Base-by-base conservation (phyloP, 208 protist species). In the Endotrypanum monterogeii region DNA sequence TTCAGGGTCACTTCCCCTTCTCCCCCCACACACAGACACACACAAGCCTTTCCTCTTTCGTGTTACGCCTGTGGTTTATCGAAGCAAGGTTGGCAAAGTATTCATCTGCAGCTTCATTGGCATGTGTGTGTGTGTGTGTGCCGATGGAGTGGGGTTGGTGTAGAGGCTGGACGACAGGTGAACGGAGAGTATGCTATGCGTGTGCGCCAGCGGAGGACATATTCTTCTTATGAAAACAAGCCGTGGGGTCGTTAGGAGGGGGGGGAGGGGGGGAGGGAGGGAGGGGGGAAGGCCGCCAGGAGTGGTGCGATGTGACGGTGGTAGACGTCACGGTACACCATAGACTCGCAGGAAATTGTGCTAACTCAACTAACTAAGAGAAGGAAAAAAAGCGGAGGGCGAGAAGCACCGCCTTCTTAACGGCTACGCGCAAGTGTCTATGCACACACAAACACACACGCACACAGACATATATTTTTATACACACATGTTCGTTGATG, bases 121-220 rank as follows among this genome's bases (percentile, higher is more conserved):
- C 66, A 14, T 56, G 44, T 56, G 44, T 71, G 66, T 55, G 8
- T 60, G 58, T 28, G 35, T 65, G 58, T 54, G 35, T 71, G 30
- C 41, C n/a, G n/a, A n/a, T n/a, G n/a, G n/a, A n/a, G n/a, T n/a
- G n/a, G n/a, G n/a, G n/a, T n/a, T n/a, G n/a, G n/a, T n/a, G n/a
- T n/a, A n/a, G n/a, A n/a, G n/a, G n/a, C n/a, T n/a, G n/a, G 4
- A n/a, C 0, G 32, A 41, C 58, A 28, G 3, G 35, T 8, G 12
- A 18, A 25, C 18, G 44, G 30, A 16, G 58, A 63, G 11, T n/a
- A 20, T 9, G 1, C 28, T 63, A 20, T 44, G 35, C 14, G 4
- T 18, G 25, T 37, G 35, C n/a, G 56, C 44, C 5, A 48, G 44
- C 44, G 44, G 5, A 48, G 44, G 44, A 48, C 44, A 5, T 48